Conservation (phyloP, 2,329 filamentous ascomycete species). For the Alternaria metachromatica region DNA sequence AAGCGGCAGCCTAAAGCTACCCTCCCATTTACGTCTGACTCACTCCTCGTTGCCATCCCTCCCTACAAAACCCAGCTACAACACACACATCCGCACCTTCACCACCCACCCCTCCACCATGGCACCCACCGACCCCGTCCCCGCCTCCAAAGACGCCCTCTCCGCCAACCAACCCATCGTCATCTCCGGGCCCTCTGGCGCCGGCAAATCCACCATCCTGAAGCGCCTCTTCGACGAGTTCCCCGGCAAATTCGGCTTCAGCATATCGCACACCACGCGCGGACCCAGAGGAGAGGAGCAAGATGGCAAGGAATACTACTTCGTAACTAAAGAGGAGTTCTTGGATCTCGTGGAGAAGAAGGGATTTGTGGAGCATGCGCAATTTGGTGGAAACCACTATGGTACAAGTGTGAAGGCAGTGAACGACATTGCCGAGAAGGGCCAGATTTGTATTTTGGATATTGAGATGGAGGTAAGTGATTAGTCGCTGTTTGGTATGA, state of each 20-base stretch:
- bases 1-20: not conserved
- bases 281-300: conserved; percentile 75
- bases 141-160: conserved; percentile 28
- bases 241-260: conserved; percentile 70
- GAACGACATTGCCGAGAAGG: conserved; percentile 73
- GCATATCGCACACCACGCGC: conserved; percentile 77
- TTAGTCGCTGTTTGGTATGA: not conserved
- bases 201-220: conserved; percentile 83
- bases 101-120: conserved; percentile 26
- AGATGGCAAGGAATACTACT: conserved; percentile 80
- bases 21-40: conserved; percentile 4
- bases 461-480: conserved; percentile 87
- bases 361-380: conserved; percentile 85
- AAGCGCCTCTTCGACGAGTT: conserved; percentile 72
- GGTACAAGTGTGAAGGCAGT: conserved; percentile 84
- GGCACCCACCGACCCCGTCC: conserved; percentile 28
- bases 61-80: conserved; percentile 1
- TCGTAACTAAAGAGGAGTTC: conserved; percentile 62
- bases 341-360: conserved; percentile 60
- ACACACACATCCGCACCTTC: conserved; percentile 8
- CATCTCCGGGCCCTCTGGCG: conserved; percentile 79
- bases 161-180: conserved; percentile 64
- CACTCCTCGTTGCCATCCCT: conserved; percentile 5
- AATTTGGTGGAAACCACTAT: conserved; percentile 86
- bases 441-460: conserved; percentile 81